Evolutionary conservation across 257 asterid species (phyloP).

Genomic region (Fraxinus americana): DNA sequence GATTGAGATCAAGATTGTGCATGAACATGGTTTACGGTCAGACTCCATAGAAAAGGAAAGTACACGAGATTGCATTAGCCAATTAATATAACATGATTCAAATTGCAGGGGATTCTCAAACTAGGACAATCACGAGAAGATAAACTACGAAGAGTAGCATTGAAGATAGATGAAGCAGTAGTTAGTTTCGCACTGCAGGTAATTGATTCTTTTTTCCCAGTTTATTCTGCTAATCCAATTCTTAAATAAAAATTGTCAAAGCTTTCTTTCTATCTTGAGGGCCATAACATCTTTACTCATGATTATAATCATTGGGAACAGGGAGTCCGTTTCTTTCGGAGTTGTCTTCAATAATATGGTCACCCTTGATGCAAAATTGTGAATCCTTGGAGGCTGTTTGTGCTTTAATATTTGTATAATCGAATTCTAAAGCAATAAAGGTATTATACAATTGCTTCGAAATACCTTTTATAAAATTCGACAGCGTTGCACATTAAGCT

Average conservation of each 20-base stretch:
- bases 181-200: conserved; percentile 91
- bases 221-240: background rate
- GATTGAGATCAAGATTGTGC: background rate
- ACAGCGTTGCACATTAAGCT: background rate
- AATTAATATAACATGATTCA: conserved; percentile 9
- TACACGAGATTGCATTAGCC: conserved; percentile 14
- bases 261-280: background rate
- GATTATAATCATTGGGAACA: conserved; percentile 32
- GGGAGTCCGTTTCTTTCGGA: conserved; percentile 94
- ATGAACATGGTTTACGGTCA: background rate
- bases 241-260: background rate
- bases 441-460: conserved; percentile 1
- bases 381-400: background rate
- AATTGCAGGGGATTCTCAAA: conserved; percentile 85
- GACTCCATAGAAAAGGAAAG: conserved; percentile 2
- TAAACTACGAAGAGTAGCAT: conserved; percentile 68
- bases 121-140: conserved; percentile 83
- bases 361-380: background rate
- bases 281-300: conserved; percentile 5
- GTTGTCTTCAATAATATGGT: conserved; percentile 60
- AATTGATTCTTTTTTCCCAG: background rate
- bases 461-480: background rate
- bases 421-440: conserved; percentile 19
- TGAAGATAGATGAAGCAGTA: conserved; percentile 75
- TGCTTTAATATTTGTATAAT: background rate